Percentiles rank a stretch among this genome's conserved stretches.
Evolutionary conservation across 768 basidiomycete species (phyloP).

Genomic region (Phaeotremella skinneri): DNA sequence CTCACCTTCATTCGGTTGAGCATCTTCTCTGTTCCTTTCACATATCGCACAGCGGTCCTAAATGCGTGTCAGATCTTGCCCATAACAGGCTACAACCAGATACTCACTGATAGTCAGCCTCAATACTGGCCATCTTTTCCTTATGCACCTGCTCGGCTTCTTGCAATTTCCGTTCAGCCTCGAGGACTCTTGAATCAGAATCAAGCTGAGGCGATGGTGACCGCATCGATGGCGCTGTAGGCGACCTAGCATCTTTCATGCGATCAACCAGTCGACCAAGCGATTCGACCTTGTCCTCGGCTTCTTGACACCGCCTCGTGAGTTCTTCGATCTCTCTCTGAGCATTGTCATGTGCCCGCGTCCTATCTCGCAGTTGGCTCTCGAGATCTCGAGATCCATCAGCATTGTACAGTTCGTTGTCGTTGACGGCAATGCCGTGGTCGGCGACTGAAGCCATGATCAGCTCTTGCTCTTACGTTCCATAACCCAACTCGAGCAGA

Average conservation of each 20-base stretch:
- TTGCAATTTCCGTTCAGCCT: constrained; percentile 73
- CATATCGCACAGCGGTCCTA: constrained; percentile 84
- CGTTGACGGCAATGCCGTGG: constrained; percentile 75
- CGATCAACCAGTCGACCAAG: constrained; percentile 68
- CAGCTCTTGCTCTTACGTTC: neutral
- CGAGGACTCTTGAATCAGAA: constrained; percentile 57
- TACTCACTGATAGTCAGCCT: constrained; percentile 76
- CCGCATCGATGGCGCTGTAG: constrained; percentile 50
- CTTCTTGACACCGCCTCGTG: constrained; percentile 68
- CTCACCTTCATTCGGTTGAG: constrained; percentile 83
- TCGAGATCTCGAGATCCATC: constrained; percentile 64
- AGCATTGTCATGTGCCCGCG: constrained; percentile 67
- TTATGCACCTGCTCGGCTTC: constrained; percentile 77
- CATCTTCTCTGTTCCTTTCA: constrained; percentile 98
- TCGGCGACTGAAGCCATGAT: constrained; percentile 62
- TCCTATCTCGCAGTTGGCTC: constrained; percentile 68
- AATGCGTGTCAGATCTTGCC: neutral
- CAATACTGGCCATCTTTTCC: constrained; percentile 78
- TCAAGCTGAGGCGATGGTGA: constrained; percentile 49
- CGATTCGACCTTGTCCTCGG: constrained; percentile 65
- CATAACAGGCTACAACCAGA: neutral
- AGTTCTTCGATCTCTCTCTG: constrained; percentile 72
- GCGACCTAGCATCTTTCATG: constrained; percentile 62
- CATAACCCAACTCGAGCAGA: neutral
- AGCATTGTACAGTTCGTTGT: constrained; percentile 59